Conservation (phyloP, 345 rosid genomes). For the Dovyalis caffra region DNA sequence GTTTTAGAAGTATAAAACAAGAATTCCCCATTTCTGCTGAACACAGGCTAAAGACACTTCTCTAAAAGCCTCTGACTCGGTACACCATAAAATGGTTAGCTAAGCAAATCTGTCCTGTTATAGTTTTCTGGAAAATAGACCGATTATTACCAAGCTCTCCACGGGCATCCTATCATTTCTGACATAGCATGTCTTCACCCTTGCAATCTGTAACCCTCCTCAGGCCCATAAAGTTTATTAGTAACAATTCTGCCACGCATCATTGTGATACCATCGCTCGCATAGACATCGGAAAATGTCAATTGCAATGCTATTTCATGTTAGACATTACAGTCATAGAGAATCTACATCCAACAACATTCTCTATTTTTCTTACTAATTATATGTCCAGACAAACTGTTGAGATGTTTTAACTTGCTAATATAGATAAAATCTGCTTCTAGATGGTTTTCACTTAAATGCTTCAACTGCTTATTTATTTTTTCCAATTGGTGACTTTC, state of each 20-base stretch:
- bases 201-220: not conserved
- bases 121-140: not conserved
- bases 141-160: not conserved
- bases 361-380: not conserved
- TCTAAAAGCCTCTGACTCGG: not conserved
- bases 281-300: not conserved
- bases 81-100: not conserved
- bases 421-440: constrained; percentile 8
- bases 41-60: not conserved
- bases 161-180: not conserved
- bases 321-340: not conserved
- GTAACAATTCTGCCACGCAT: not conserved
- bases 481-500: constrained; percentile 29
- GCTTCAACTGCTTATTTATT: constrained; percentile 11
- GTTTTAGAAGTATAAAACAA: not conserved
- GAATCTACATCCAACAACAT: not conserved
- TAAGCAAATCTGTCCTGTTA: not conserved
- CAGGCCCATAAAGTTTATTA: not conserved
- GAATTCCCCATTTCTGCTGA: not conserved
- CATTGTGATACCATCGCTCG: not conserved
- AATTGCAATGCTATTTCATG: not conserved
- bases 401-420: not conserved
- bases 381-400: not conserved
- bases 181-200: not conserved
- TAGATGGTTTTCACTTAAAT: not conserved